Conservation (phyloP, 495 filamentous ascomycete genomes). For the Tetracladium marchalianum region DNA sequence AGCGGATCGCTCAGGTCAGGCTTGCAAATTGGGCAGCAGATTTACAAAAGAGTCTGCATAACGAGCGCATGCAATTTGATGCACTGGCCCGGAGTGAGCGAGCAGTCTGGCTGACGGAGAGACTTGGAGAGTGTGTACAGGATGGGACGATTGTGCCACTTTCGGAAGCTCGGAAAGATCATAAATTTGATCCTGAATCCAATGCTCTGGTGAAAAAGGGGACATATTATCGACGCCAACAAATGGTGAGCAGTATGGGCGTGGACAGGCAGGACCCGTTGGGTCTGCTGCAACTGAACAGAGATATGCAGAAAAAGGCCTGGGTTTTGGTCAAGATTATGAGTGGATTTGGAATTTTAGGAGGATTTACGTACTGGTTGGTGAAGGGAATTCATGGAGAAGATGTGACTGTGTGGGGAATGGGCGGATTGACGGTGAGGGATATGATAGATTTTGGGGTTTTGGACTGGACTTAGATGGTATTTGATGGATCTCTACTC, state of each 20-base stretch:
- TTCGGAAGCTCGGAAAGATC: constrained; percentile 7
- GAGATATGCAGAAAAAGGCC: constrained; percentile 54
- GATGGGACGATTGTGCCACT: constrained; percentile 57
- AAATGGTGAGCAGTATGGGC: constrained; percentile 10
- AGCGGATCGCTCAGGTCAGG: constrained; percentile 66
- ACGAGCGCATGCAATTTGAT: constrained; percentile 72
- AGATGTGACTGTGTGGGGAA: too few relatives aligned
- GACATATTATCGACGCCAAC: constrained; percentile 4
- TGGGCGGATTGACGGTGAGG: too few relatives aligned
- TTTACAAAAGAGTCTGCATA: constrained; percentile 71
- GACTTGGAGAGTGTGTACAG: constrained; percentile 60
- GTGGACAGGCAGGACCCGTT: constrained; percentile 59
- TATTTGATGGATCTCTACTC: too few relatives aligned
- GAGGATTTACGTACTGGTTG: constrained; percentile 59
- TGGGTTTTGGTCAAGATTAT: constrained; percentile 68
- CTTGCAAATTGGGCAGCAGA: constrained; percentile 87
- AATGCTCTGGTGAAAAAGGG: constrained; percentile 13
- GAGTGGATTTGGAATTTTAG: constrained; percentile 64
- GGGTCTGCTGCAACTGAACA: constrained; percentile 59
- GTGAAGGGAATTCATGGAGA: background rate
- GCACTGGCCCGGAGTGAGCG: constrained; percentile 60
- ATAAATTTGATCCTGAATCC: background rate
- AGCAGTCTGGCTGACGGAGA: constrained; percentile 69
- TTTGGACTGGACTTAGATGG: too few relatives aligned
- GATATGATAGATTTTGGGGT: too few relatives aligned